Evolutionary conservation across 441 rosid genomes (phyloP), one percentile per base, ranked within the genome.

Genomic region (Pelargonium myrrhifolium): DNA sequence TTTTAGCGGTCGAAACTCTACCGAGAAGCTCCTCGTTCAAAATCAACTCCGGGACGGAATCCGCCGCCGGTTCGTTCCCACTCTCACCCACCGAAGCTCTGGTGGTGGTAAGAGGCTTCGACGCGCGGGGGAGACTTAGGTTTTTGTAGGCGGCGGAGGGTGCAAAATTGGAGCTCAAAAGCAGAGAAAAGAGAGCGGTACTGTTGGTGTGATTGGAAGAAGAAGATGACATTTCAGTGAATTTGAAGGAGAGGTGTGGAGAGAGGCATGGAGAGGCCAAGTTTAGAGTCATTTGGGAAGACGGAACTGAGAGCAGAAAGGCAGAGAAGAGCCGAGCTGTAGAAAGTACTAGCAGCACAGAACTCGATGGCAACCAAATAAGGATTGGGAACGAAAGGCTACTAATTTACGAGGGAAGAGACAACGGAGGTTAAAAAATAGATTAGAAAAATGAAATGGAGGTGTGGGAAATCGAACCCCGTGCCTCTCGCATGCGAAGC

Each of bases 391-490:
- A 64, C 58, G 22, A 51, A 20, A 51, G 58, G 55, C 17, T 49
- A 4, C 31, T 28, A 28, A 28, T 28, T 28, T 12, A 3, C 12
- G 17, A 14, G n/a, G 53, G 58, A 51, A 9, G 21, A 51, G 58
- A 51, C 31, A n/a, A n/a, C n/a, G n/a, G n/a, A n/a, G n/a, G n/a
- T n/a, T n/a, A n/a, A n/a, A n/a, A n/a, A n/a, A n/a, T n/a, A n/a
- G n/a, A n/a, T n/a, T n/a, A n/a, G n/a, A n/a, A n/a, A n/a, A n/a
- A n/a, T n/a, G n/a, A 24, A 24, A 28, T 83, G 87, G 88, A 84
- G 87, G 82, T 76, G 82, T 85, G 80, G 85, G 89, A 92, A 85
- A 87, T 92, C 97, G 96, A 88, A 90, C 92, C 88, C 89, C 82
- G 88, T 82, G 83, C 96, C 73, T 70, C 68, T 70, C 73, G 73